Base-by-base conservation (phyloP, 2,329 filamentous ascomycete genomes). In the Blumeriella jaapii region DNA sequence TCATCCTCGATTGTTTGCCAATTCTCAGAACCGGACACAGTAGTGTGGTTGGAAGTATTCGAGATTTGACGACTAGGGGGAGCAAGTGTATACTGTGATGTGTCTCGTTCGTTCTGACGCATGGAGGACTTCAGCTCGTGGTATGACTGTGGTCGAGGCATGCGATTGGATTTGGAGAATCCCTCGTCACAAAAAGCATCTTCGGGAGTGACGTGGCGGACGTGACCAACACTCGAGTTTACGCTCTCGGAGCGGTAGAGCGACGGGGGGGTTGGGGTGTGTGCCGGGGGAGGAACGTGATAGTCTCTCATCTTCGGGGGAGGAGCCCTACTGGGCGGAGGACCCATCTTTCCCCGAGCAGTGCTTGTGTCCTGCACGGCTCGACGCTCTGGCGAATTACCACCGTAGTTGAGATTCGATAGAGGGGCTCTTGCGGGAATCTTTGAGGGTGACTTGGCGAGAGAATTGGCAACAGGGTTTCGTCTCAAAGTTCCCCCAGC, bases 1-100 rank as follows among this genome's bases (percentile, higher is more conserved):
- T 71, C 75, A 56, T 93, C 84, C 49, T 91, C 87, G 51, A 91
- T 96, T 7, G 87, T 94, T 60, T 96, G 89, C 89, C 89, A 96
- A 57, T 96, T 96, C 60, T 96, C 89, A 3, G 84, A 93, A 1
- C 83, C 84, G 4, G 82, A 85, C 16, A 82, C 68, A 14, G 68
- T 69, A 14, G 68, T 69, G n/a, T 62, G 63, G 14, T 64, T 61
- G 2, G 83, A 87, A 1, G 79, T 78, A 46, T 76, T 76, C 5
- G 79, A 84, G 11, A 80, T 77, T 49, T 89, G 82, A 30, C 84
- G 67, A 42, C 63, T 67, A 15, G 49, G 39, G 28, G 53, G 49
- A 13, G 50, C 48, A 14, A 41, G 31, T 24, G 50, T 38, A 40
- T 51, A 54, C 2, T 41, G 35, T 14, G 57, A 51, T 7, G 46